phyloP scores from a whole-genome alignment of 1,284 basidiomycete genomes.

The Bondarzewia mesenterica region DNA sequence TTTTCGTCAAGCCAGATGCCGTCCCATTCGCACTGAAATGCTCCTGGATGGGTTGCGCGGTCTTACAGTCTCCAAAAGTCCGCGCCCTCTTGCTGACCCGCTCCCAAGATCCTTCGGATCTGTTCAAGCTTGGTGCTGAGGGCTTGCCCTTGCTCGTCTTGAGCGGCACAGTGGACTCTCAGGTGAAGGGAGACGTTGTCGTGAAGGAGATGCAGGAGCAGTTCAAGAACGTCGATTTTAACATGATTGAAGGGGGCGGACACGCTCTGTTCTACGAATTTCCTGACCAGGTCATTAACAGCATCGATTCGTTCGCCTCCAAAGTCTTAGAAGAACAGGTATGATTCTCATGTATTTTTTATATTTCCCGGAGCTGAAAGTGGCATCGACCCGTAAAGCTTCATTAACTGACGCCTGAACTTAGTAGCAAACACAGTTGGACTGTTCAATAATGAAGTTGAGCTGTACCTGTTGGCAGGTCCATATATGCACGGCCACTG shows the following conservation, averaged over 20 bases:
- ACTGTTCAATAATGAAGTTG: too few relatives aligned
- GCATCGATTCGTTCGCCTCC: not conserved
- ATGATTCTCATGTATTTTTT: too few relatives aligned
- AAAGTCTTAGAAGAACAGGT: too few relatives aligned
- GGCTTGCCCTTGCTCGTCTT: not conserved
- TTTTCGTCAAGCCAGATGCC: not conserved
- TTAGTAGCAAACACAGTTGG: too few relatives aligned
- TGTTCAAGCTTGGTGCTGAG: not conserved
- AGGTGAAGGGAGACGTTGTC: not conserved
- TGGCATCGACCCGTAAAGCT: too few relatives aligned
- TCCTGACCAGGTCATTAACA: not conserved
- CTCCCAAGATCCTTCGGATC: not conserved
- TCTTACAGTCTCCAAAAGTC: not conserved
- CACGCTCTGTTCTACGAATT: not conserved
- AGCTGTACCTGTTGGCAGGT: too few relatives aligned
- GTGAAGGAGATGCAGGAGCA: not conserved
- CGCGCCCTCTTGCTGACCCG: not conserved
- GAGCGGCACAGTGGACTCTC: not conserved
- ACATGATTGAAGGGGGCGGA: not conserved
- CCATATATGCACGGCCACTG: too few relatives aligned
- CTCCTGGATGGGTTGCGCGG: not conserved
- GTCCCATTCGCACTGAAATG: not conserved
- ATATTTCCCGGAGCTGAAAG: too few relatives aligned
- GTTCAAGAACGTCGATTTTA: not conserved
- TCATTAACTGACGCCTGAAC: too few relatives aligned